Base-by-base conservation (phyloP, 2,329 filamentous ascomycete genomes). In the Colletotrichum acutatum region DNA sequence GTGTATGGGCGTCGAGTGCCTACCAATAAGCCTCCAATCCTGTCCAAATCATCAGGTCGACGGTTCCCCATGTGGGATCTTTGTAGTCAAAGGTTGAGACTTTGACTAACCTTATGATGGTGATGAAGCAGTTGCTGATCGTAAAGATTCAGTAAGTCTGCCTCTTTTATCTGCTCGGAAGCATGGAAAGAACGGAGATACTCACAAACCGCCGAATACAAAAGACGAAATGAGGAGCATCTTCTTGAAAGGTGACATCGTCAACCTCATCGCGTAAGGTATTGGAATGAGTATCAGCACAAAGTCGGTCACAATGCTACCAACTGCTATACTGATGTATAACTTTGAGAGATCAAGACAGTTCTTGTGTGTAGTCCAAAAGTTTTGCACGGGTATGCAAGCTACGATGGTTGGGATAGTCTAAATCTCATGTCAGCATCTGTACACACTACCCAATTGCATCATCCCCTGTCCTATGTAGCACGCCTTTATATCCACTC, bases 31-130 rank as follows among this genome's bases (percentile, higher is more conserved):
- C 66, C 28, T 73, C 71, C 19, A 73, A 16, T 19, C 71, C 66
- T 4, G 66, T 73, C 71, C 71, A 73, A 4, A 73, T 73, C 60
- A 73, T 73, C 19, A 73, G 26, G 9, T 73, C 71, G 9, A 73
- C 71, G 2, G 71, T 71, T 14, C 71, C 71, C 71, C 71, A 73
- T 3, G 71, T 73, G 8, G 71, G 71, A 22, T 73, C 71, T 14
- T 22, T 37, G n/a, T 65, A 73, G 16, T 61, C 61, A n/a, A 71
- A 73, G 14, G 26, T 58, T 14, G 53, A 37, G 3, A 73, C 71
- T 30, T 73, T 73, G 16, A 73, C 49, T 4, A 73, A 22, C 9
- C 71, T 66, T 28, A 71, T 66, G 9, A 71, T 71, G 4, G 71
- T 73, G 4, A 73, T 57, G n/a, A 73, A 73, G 19, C 71, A 73